Conservation (phyloP, 2,329 filamentous ascomycete species). For the Trichothecium sympodiale region DNA sequence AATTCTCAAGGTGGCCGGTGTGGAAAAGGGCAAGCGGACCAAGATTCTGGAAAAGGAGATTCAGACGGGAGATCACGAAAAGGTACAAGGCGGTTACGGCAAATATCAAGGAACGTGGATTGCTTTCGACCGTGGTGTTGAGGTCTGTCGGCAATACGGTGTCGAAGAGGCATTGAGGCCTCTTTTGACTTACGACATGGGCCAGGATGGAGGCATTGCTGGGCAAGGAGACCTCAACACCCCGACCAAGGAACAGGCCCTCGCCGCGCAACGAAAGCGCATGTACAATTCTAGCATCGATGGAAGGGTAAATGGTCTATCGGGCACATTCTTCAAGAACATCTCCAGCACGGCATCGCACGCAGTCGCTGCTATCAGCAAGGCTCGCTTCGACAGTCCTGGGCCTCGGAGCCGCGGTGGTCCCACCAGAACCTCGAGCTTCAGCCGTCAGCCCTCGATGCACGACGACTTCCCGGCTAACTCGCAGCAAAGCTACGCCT, state of each 20-base stretch:
- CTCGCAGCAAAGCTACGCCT: constrained; percentile 75
- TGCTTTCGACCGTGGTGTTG: constrained; percentile 79
- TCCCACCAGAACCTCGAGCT: constrained; percentile 55
- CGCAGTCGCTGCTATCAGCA: constrained; percentile 91
- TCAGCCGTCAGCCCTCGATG: constrained; percentile 60
- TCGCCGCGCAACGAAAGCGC: constrained; percentile 88
- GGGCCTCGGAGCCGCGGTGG: constrained; percentile 55
- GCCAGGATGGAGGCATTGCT: constrained; percentile 59
- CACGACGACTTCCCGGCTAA: constrained; percentile 59
- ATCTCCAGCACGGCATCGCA: constrained; percentile 90
- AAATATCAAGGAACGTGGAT: constrained; percentile 99
- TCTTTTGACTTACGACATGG: constrained; percentile 71
- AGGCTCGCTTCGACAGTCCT: constrained; percentile 86
- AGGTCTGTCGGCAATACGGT: constrained; percentile 74
- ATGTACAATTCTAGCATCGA: constrained; percentile 68
- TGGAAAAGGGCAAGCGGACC: constrained; percentile 94
- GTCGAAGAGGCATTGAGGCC: constrained; percentile 69
- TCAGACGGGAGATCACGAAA: constrained; percentile 90
- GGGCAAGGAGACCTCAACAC: constrained; percentile 76
- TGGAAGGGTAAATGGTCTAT: constrained; percentile 51
- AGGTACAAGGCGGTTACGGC: constrained; percentile 95
- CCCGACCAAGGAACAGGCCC: constrained; percentile 95
- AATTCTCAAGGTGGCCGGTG: constrained; percentile 92
- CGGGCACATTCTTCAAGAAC: constrained; percentile 92
- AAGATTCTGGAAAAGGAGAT: constrained; percentile 99